phyloP scores from a whole-genome alignment of 2,329 filamentous ascomycete species.

The Diplodia scrobiculata region DNA sequence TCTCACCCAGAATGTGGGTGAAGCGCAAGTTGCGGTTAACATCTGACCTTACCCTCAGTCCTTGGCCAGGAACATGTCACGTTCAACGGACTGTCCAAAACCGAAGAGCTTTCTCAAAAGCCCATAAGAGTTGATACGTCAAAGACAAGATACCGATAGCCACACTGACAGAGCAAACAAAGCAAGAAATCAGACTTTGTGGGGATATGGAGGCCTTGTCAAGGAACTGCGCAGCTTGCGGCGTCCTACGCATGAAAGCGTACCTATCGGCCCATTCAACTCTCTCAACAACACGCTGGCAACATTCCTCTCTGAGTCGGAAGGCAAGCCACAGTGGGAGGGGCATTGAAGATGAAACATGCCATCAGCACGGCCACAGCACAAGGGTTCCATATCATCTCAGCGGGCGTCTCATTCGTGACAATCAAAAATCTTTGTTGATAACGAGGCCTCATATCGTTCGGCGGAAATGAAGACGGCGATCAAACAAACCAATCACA shows the following conservation, averaged over 20 bases:
- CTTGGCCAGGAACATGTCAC: no score
- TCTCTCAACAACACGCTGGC: slow-evolving; percentile 7
- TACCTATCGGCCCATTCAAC: slow-evolving; percentile 4
- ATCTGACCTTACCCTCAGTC: no score
- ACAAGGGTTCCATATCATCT: slow-evolving; percentile 6
- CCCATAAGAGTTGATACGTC: no score
- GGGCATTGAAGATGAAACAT: slow-evolving; percentile 18
- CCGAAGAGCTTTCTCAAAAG: no score
- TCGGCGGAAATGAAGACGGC: slow-evolving; percentile 9
- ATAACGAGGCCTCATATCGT: neutral
- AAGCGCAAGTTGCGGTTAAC: no score
- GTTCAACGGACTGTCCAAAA: no score
- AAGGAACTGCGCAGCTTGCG: neutral
- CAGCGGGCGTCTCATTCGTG: neutral
- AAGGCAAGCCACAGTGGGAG: slow-evolving; percentile 3
- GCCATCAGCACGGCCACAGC: slow-evolving; percentile 2
- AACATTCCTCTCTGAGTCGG: neutral
- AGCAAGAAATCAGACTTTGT: neutral
- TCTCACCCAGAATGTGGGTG: no score
- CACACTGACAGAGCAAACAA: neutral
- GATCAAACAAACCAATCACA: slow-evolving; percentile 19
- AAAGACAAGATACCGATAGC: neutral
- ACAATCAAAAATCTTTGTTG: slow-evolving; percentile 8
- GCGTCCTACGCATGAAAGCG: neutral
- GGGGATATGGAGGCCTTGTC: neutral